Base-by-base conservation (phyloP, 148 eudicot species). In the Salicornia ramosissima region DNA sequence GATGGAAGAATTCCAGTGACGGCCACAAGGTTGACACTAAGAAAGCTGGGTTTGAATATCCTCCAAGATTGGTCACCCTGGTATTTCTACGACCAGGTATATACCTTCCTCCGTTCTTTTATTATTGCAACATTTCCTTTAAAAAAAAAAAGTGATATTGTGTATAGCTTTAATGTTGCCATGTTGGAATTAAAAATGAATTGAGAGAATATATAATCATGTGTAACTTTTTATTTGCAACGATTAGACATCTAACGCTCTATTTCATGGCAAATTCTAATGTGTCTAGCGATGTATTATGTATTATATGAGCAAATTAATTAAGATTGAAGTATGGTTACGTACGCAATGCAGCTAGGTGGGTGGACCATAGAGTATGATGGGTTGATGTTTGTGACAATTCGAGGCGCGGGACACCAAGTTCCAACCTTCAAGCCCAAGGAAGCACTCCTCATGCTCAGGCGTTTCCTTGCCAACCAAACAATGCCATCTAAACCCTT, bases 331-430 rank as follows among this genome's bases (percentile, higher is more conserved):
- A n/a, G n/a, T n/a, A n/a, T n/a, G n/a, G n/a, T n/a, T n/a, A n/a
- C n/a, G n/a, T n/a, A n/a, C n/a, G n/a, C n/a, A n/a, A n/a, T 75
- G 0, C 19, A 75, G 80, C 77, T 78, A 55, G 81, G 81, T 63
- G 81, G 81, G 69, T 78, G 81, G 81, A 69, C 71, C 4, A 70
- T 78, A 16, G 25, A 18, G 0, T 78, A 78, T 51, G 81, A 78
- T 1, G 94, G 94, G 21, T 60, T 84, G 25, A 84, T 45, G 70
- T 88, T 79, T 78, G 90, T 84, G 21, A 88, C 90, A 2, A 16
- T 88, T 2, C 68, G 94, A 83, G 94, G 94, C 6, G 94, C 94
- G 13, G 90, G 94, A 14, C 94, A 88, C 66, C 82, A 86, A 80
- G 94, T 88, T 45, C 90, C 94, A 2, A 77, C 83, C 2, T 86